Conservation (phyloP, 345 rosid species). For the Cardamine resedifolia region DNA sequence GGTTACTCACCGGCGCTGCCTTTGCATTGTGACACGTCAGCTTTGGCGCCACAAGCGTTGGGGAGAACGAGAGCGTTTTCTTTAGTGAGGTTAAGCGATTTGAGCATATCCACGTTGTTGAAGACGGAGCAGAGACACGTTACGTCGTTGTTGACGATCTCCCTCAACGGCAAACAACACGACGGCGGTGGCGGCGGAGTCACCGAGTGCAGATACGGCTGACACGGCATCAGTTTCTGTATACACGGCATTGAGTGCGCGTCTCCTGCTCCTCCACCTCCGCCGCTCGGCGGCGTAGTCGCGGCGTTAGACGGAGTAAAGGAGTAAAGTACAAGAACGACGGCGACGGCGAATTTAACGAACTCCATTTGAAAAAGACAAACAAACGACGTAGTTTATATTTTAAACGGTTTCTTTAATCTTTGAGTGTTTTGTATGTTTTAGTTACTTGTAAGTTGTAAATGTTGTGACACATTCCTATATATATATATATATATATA, state of each 20-base stretch:
- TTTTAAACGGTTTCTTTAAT: not conserved
- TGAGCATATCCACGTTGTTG: slow-evolving; percentile 39
- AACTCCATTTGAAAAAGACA: not conserved
- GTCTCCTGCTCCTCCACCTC: slow-evolving; percentile 21
- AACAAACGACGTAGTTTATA: not conserved
- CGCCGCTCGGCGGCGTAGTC: slow-evolving; percentile 2
- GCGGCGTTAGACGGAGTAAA: slow-evolving; percentile 6
- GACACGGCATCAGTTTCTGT: slow-evolving; percentile 58
- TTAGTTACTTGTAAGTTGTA: not conserved
- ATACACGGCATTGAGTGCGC: slow-evolving; percentile 42
- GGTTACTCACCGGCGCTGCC: slow-evolving; percentile 21
- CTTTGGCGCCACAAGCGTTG: slow-evolving; percentile 48
- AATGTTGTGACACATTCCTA: not conserved
- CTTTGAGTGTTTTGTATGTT: not conserved
- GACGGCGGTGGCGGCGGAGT: slow-evolving; percentile 40
- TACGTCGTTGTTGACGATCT: slow-evolving; percentile 30
- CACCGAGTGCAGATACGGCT: slow-evolving; percentile 39
- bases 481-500: slow-evolving; percentile 5
- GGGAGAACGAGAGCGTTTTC: slow-evolving; percentile 53
- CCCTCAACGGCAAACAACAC: slow-evolving; percentile 55
- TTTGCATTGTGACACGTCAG: slow-evolving; percentile 50
- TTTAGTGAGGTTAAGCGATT: slow-evolving; percentile 43
- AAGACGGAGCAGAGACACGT: slow-evolving; percentile 56
- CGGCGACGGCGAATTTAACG: slow-evolving; percentile 16
- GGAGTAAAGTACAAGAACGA: not conserved